Base-by-base conservation (phyloP, 345 rosid genomes). In the Gossypium bickii region DNA sequence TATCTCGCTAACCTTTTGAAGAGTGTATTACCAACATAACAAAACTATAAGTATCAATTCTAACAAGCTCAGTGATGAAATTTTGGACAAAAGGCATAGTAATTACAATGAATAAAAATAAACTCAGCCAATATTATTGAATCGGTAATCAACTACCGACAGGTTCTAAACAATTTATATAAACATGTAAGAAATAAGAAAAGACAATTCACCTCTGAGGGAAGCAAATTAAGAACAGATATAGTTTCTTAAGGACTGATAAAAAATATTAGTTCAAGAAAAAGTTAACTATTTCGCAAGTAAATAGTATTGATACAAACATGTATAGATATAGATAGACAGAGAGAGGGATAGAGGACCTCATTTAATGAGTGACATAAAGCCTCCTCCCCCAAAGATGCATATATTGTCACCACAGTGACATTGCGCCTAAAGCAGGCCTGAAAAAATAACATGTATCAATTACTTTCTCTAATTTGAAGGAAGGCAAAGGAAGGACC, bases 351-450 rank as follows among this genome's bases (percentile, higher is more conserved):
- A 15, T 11, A 9, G 43, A 29, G 17, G 55, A 61, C 66, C 66
- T 61, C 98, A 79, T 93, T 96, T 74, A 96, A 82, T 16, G 99
- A 96, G 78, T 96, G 91, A 80, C 98, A 93, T 9, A 96, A 82
- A 74, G 99, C 99, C 83, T 93, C 93, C 80, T 96, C 97, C 29
- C 99, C 99, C 65, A 96, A 63, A 78, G 98, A 93, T 43, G 98
- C 86, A 81, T 96, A 96, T 61, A 96, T 93, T 64, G 99, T 96
- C 63, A 93, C 97, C 74, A 96, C 99, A 15, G 95, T 84, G 75
- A 87, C 82, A 68, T 90, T 93, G 69, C 93, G 85, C 83, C 98
- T 89, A 78, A 96, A 96, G 85, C 98, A 96, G 63, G 90, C 94
- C 98, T 96, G 83, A 24, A 68, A 83, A 67, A 78, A 61, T 78